Evolutionary conservation across 805 yeast genomes (phyloP).

Genomic region (Schwanniomyces sp.): DNA sequence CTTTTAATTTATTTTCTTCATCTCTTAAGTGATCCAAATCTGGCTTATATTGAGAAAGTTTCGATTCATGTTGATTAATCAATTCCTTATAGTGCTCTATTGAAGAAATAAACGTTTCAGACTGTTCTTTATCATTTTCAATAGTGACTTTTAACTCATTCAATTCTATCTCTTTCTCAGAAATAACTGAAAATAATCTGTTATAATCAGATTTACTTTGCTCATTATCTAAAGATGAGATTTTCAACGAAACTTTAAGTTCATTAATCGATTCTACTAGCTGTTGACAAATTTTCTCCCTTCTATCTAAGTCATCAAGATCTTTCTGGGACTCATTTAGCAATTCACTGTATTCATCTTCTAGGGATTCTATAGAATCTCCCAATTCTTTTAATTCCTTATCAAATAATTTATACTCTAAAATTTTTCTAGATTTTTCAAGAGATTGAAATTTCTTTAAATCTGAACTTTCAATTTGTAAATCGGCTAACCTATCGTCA

Average conservation of each 20-base stretch:
- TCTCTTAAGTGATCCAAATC: conserved; percentile 34
- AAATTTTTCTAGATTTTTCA: conserved; percentile 65
- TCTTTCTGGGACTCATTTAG: conserved; percentile 54
- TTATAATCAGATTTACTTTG: conserved; percentile 51
- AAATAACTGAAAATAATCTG: conserved; percentile 48
- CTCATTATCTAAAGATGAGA: conserved; percentile 55
- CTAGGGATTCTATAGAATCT: conserved; percentile 59
- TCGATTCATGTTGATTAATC: conserved; percentile 36
- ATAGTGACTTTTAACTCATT: conserved; percentile 41
- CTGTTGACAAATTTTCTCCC: conserved; percentile 53
- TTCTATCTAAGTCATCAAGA: conserved; percentile 55
- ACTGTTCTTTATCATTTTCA: conserved; percentile 26
- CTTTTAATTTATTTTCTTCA: conserved; percentile 42
- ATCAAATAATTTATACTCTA: conserved; percentile 74
- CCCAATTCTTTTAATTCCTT: conserved; percentile 69
- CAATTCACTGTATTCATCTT: conserved; percentile 52
- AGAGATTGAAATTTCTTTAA: conserved; percentile 65
- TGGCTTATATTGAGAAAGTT: conserved; percentile 41
- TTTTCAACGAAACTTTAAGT: conserved; percentile 48
- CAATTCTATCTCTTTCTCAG: conserved; percentile 49
- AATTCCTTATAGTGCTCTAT: conserved; percentile 19
- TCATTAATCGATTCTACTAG: conserved; percentile 47
- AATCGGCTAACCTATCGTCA: conserved; percentile 69
- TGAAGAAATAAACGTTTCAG: conserved; percentile 17
- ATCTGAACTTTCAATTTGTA: conserved; percentile 78